Percentiles rank a stretch among this genome's conserved stretches.
phyloP scores from a whole-genome alignment of 129 eudicot species.

The Flaveria bidentis region DNA sequence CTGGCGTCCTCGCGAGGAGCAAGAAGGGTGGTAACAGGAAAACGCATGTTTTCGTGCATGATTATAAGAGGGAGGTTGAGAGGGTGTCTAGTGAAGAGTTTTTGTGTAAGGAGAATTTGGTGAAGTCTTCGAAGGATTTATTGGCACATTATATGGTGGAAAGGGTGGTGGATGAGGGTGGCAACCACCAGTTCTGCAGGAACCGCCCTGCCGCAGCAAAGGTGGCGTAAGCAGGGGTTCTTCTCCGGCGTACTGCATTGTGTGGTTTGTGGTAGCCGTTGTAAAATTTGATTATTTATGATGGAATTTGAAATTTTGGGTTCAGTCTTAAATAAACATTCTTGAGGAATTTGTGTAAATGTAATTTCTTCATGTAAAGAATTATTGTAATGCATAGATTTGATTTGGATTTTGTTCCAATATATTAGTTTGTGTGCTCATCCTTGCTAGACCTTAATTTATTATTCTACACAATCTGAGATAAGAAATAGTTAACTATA shows the following conservation, averaged over 20 bases:
- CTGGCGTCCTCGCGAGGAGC: slow-evolving; percentile 90
- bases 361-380: slow-evolving; percentile 22
- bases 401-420: not conserved
- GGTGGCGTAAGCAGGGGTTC: not conserved
- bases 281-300: slow-evolving; percentile 47
- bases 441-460: not conserved
- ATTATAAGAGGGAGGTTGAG: slow-evolving; percentile 71
- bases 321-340: slow-evolving; percentile 21
- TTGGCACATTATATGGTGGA: slow-evolving; percentile 87
- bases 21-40: slow-evolving; percentile 69
- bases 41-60: slow-evolving; percentile 92
- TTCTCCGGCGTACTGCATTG: not conserved
- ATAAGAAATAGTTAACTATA: too few relatives aligned
- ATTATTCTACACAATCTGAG: too few relatives aligned
- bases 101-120: slow-evolving; percentile 86
- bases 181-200: slow-evolving; percentile 59
- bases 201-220: slow-evolving; percentile 32
- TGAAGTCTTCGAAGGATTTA: slow-evolving; percentile 67
- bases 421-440: not conserved
- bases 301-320: slow-evolving; percentile 39
- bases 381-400: not conserved
- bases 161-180: slow-evolving; percentile 55
- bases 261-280: slow-evolving; percentile 19
- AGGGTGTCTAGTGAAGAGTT: slow-evolving; percentile 84
- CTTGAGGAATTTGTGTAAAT: slow-evolving; percentile 16